Percentiles rank a stretch among this genome's conserved stretches.
Conservation (phyloP, 495 filamentous ascomycete species). For the Thermochaetoides thermophila region DNA sequence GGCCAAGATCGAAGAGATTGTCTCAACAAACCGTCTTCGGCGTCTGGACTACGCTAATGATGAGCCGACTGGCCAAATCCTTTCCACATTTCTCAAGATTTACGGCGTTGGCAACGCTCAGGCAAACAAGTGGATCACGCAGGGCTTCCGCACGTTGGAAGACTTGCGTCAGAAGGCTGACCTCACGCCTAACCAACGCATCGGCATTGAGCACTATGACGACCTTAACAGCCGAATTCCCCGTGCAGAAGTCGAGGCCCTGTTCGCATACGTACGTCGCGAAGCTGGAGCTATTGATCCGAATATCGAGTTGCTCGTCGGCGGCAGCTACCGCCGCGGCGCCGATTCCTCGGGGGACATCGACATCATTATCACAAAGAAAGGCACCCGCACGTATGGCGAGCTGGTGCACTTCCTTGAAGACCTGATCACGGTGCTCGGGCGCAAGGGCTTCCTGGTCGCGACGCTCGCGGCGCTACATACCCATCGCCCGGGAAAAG, state of each 20-base stretch:
- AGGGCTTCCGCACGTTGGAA: slow-evolving; percentile 59
- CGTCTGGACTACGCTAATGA: slow-evolving; percentile 51
- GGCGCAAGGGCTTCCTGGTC: slow-evolving; percentile 41
- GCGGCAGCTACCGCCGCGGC: slow-evolving; percentile 79
- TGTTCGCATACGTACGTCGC: slow-evolving; percentile 52
- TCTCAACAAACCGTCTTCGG: slow-evolving; percentile 52
- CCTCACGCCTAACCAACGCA: slow-evolving; percentile 56
- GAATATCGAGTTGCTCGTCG: slow-evolving; percentile 47
- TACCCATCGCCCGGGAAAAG: slow-evolving; percentile 11
- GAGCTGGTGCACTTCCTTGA: slow-evolving; percentile 54
- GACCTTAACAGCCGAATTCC: slow-evolving; percentile 79
- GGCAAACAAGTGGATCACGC: slow-evolving; percentile 63
- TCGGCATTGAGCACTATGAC: slow-evolving; percentile 69
- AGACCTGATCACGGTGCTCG: slow-evolving; percentile 47
- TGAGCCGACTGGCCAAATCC: slow-evolving; percentile 46
- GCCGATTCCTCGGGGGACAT: slow-evolving; percentile 62
- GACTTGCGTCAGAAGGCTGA: slow-evolving; percentile 51
- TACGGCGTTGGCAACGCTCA: slow-evolving; percentile 64
- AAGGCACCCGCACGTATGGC: slow-evolving; percentile 35
- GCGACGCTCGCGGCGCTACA: slow-evolving; percentile 30
- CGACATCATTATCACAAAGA: slow-evolving; percentile 74
- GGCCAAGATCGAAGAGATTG: slow-evolving; percentile 86
- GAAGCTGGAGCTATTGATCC: slow-evolving; percentile 48
- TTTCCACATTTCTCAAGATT: slow-evolving; percentile 59
- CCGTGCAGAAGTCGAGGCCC: slow-evolving; percentile 55